Evolutionary conservation across 163 green algal genomes (phyloP).

Genomic region (Volvox carteri): DNA sequence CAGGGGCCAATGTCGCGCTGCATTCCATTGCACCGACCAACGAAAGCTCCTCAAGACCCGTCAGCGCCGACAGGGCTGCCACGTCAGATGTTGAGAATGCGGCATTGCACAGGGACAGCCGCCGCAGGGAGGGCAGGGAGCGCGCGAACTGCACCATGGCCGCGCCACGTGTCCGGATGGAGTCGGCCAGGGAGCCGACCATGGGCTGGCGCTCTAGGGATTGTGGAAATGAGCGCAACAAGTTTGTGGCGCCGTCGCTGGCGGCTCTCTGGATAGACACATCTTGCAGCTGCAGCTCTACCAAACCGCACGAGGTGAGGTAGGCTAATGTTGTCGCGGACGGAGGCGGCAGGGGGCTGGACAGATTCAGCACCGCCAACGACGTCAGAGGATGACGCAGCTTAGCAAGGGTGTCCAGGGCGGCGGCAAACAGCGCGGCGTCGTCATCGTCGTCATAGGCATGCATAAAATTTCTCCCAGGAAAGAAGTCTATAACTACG

Average conservation of each 20-base stretch:
- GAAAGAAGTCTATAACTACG: background rate
- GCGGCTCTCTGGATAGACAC: background rate
- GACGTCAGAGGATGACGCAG: conserved; percentile 3
- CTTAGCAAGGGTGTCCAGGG: background rate
- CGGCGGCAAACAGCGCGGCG: background rate
- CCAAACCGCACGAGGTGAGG: background rate
- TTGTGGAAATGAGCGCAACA: background rate
- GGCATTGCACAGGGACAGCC: conserved; percentile 11
- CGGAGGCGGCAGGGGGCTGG: background rate
- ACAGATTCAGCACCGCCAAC: background rate
- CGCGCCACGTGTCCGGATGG: background rate
- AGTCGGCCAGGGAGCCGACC: background rate
- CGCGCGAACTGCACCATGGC: conserved; percentile 8
- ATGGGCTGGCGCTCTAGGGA: background rate
- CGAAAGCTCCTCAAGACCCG: background rate
- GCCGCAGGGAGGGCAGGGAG: background rate
- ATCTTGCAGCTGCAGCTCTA: conserved; percentile 7
- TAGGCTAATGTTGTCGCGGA: conserved; percentile 3
- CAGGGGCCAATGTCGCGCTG: background rate
- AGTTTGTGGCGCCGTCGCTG: background rate
- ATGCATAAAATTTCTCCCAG: background rate
- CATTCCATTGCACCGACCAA: conserved; percentile 15
- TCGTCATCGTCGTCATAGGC: background rate
- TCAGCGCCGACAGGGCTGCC: background rate
- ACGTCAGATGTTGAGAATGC: conserved; percentile 7